Base-by-base conservation (phyloP, 805 yeast species). In the Saccharomycopsis javanensis region DNA sequence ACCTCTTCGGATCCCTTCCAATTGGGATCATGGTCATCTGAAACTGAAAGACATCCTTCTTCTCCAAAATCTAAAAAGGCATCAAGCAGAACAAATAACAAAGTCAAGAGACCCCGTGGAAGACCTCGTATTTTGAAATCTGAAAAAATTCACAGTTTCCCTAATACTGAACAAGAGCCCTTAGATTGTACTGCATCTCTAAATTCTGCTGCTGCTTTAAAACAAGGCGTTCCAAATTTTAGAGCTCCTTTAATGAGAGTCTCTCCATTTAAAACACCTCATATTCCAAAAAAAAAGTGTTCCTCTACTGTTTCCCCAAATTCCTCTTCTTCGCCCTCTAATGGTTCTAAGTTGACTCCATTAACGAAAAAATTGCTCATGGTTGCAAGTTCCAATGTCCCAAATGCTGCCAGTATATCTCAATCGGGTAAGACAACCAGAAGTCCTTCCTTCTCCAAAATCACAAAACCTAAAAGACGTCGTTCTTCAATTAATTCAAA, bases 181-280 rank as follows among this genome's bases (percentile, higher is more conserved):
- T 8, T 42, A 10, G 28, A 42, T 42, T 42, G 48, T 20, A 42
- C 53, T 30, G 54, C 54, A 20, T 52, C 54, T 10, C 37, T 52
- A 25, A 52, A 35, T 13, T 52, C 54, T 2, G 54, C 54, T 20
- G 53, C 31, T n/a, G 58, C 4, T 37, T 50, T 50, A 10, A 58
- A 54, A 15, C 58, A 62, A 5, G 67, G 65, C 5, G 63, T 66
- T 30, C 66, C 66, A 34, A 62, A 64, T 54, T 52, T 55, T 23
- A 55, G 58, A 5, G 57, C 64, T 2, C 66, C 67, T 13, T 45
- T 62, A 34, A 64, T 64, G 67, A 58, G 61, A 50, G 65, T 64
- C 1, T 60, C 63, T n/a, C 66, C 64, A 3, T 57, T 54, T 38
- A 51, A 55, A 35, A 54, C 45, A 18, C 25, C 31, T 7, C 5